Base-by-base conservation (phyloP, 106 monocot species). In the Acanthochlamys bracteata region DNA sequence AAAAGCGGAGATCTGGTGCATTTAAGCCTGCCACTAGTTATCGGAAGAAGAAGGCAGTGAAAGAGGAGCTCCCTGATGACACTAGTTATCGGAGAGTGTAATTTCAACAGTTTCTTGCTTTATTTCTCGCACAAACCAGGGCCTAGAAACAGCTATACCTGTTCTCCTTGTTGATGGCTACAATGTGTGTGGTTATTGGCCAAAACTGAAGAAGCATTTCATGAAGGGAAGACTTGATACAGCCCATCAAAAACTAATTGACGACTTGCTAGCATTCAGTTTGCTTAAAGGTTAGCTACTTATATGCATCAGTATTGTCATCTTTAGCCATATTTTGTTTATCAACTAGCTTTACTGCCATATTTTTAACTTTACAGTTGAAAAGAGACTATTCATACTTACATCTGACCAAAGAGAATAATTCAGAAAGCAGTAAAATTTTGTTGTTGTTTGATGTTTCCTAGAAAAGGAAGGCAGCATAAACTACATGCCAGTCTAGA, bases 121-220 rank as follows among this genome's bases (percentile, higher is more conserved):
- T 69, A 26, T 85, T 71, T 88, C 60, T 76, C 89, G 89, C 65
- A 84, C 86, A 75, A 84, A 82, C 40, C 83, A 86, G 80, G 82
- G 86, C 11, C 41, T 84, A 69, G 86, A 84, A n/a, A 77, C 74
- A 57, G 86, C 82, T 64, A 66, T 84, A 57, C 94, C 89, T 20
- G 86, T 95, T 68, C 73, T 90, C 14, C 90, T 95, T 75, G 86
- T 95, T 53, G 94, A 95, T 78, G 94, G 89, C 25, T 95, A 95
- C 59, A 95, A 90, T 80, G 75, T 95, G 41, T 95, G 94, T 80
- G 94, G 94, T 14, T 84, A 84, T 69, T 95, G 94, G 94, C 75
- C 80, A 49, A 90, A 87, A 69, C 68, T 95, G 71, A 95, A 90
- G 75, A 86, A 89, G 65, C 83, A 95, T 79, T 95, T 95, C 58